Conservation (phyloP, 2,329 filamentous ascomycete genomes). For the Septoria petroselini region DNA sequence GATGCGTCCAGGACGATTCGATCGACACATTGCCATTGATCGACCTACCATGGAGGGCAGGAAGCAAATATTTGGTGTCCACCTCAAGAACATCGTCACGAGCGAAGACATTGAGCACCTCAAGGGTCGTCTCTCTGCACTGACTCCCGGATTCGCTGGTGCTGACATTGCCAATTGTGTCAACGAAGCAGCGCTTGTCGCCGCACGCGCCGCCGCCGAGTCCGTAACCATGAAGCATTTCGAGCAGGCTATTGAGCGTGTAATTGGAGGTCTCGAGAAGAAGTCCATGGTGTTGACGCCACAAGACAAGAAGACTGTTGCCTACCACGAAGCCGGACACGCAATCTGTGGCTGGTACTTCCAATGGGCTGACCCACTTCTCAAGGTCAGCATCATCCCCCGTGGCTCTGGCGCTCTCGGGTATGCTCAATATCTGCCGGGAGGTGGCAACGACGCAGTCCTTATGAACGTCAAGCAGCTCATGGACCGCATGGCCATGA, state of each 20-base stretch:
- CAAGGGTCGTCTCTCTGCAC: constrained; percentile 79
- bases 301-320: constrained; percentile 90
- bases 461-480: constrained; percentile 93
- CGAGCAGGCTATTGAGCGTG: constrained; percentile 95
- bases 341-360: constrained; percentile 99
- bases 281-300: constrained; percentile 92
- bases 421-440: constrained; percentile 95
- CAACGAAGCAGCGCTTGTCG: constrained; percentile 94
- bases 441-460: constrained; percentile 85
- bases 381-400: constrained; percentile 98
- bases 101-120: constrained; percentile 84
- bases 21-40: constrained; percentile 94
- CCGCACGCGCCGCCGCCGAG: constrained; percentile 76
- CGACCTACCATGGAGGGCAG: constrained; percentile 94
- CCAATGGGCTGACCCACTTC: constrained; percentile 88
- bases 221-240: constrained; percentile 87
- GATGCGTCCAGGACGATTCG: constrained; percentile 94
- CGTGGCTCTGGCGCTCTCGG: constrained; percentile 90
- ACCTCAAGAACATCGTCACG: constrained; percentile 91
- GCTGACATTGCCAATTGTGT: constrained; percentile 98
- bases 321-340: constrained; percentile 97
- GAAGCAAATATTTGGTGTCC: constrained; percentile 92
- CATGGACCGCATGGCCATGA: constrained; percentile 99
- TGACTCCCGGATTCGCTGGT: constrained; percentile 95
- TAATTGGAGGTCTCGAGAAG: constrained; percentile 94